These are phyloP conservation scores for Ramalina intermedia DNA, from an alignment of 495 filamentous ascomycete species.

Conservation along the genomic window DNA sequence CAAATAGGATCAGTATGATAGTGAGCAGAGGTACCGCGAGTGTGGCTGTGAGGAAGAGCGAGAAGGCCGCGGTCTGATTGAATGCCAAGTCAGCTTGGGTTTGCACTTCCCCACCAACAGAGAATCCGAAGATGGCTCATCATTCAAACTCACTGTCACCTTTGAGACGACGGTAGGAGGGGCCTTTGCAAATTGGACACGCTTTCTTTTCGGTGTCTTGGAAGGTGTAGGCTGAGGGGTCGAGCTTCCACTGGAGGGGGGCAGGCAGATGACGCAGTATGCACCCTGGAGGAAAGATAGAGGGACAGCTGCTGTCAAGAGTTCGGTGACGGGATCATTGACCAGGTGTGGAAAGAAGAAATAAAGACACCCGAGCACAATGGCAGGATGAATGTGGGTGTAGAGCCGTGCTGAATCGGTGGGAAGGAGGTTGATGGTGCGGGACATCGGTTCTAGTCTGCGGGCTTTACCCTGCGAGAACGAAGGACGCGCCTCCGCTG, in stretches of 20 bases:
- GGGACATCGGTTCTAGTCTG: constrained; percentile 10
- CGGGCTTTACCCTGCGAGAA: not conserved
- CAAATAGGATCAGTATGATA: constrained; percentile 65
- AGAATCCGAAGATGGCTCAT: not conserved
- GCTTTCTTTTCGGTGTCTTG: constrained; percentile 7
- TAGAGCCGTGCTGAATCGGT: constrained; percentile 33
- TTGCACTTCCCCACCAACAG: not conserved
- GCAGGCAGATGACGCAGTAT: constrained; percentile 62
- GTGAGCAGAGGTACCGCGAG: constrained; percentile 50
- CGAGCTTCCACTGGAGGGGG: constrained; percentile 32
- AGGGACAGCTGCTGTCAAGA: constrained; percentile 45
- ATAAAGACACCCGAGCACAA: constrained; percentile 47
- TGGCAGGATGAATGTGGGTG: constrained; percentile 47
- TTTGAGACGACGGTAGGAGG: constrained; percentile 6
- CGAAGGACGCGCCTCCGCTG: not conserved
- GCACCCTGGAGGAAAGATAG: constrained; percentile 48
- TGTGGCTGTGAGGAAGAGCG: constrained; percentile 45
- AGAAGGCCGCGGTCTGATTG: constrained; percentile 45
- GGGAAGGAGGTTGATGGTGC: constrained; percentile 32
- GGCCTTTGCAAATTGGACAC: constrained; percentile 14
- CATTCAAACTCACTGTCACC: constrained; percentile 1
- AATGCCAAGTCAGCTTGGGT: constrained; percentile 19
- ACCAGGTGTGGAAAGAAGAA: constrained; percentile 54
- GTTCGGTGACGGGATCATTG: constrained; percentile 50
- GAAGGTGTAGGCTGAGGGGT: constrained; percentile 15